These are phyloP conservation scores for Penicillium waksmanii DNA, from an alignment of 495 filamentous ascomycete genomes.

Conservation along the genomic window DNA sequence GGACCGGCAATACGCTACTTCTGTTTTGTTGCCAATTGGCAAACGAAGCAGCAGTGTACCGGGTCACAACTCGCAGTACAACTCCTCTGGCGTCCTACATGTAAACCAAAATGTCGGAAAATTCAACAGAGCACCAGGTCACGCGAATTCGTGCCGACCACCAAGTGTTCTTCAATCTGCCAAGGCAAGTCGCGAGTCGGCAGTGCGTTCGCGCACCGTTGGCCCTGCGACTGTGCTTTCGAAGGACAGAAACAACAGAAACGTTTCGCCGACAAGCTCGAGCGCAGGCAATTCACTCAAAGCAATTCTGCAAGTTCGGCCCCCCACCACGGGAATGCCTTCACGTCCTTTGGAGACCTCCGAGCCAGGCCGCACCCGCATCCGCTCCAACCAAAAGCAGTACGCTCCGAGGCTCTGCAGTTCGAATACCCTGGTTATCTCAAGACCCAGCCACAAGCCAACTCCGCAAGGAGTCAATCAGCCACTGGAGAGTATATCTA, in stretches of 20 bases:
- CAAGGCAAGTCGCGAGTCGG: constrained; percentile 4
- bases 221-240: not conserved
- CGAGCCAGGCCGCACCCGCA: too few relatives aligned
- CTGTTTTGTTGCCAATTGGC: not conserved
- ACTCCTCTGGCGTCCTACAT: not conserved
- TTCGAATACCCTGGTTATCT: not conserved
- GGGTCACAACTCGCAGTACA: constrained; percentile 3
- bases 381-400: not conserved
- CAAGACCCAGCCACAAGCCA: not conserved
- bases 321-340: not conserved
- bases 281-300: not conserved
- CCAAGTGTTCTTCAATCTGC: not conserved
- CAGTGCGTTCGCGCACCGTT: constrained; percentile 8
- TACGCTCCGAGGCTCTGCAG: not conserved
- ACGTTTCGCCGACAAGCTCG: not conserved
- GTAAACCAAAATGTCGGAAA: constrained; percentile 1
- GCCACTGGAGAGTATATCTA: not conserved
- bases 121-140: not conserved
- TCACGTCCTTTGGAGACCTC: not conserved
- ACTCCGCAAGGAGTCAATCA: not conserved
- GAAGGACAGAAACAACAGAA: not conserved
- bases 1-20: too few relatives aligned
- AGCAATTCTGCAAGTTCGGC: not conserved
- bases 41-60: constrained; percentile 7
- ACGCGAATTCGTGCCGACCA: not conserved